A percentile compares a stretch with the other conserved stretches of the same genome.
These are phyloP conservation scores for Dendrobium nobile DNA, from an alignment of 106 monocot genomes.

Conservation along the genomic window DNA sequence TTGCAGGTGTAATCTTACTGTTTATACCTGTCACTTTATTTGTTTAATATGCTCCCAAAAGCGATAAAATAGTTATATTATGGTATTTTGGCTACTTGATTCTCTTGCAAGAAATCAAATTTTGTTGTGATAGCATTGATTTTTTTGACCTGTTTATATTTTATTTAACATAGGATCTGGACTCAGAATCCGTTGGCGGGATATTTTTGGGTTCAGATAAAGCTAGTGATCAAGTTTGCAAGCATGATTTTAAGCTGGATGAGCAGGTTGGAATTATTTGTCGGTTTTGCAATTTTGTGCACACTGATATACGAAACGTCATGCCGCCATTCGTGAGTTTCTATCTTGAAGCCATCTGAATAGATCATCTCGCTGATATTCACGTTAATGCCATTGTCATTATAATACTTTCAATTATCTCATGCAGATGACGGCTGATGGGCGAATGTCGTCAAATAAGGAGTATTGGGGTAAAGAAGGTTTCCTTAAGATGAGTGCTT, in stretches of 20 bases:
- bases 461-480: slow-evolving; percentile 1
- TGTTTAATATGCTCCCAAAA: not conserved
- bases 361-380: not conserved
- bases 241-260: slow-evolving; percentile 49
- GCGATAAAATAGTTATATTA: not conserved
- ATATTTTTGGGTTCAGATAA: not conserved
- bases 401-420: not conserved
- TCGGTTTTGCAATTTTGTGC: slow-evolving; percentile 41
- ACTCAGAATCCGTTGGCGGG: slow-evolving; percentile 6
- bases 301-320: slow-evolving; percentile 51
- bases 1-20: not conserved
- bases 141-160: not conserved
- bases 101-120: not conserved
- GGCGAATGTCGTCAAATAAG: slow-evolving; percentile 8
- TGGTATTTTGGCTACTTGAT: not conserved
- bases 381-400: not conserved
- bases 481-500: not conserved
- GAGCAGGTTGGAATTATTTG: slow-evolving; percentile 63
- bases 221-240: slow-evolving; percentile 29
- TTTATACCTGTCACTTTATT: not conserved
- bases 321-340: slow-evolving; percentile 54
- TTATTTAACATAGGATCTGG: slow-evolving; percentile 14
- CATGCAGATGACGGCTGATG: slow-evolving; percentile 22
- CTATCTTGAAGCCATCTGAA: slow-evolving; percentile 13
- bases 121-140: not conserved